A percentile compares a stretch with the other conserved stretches of the same genome.
phyloP scores from a whole-genome alignment of 768 basidiomycete genomes.

The Leccinum variicolor region DNA sequence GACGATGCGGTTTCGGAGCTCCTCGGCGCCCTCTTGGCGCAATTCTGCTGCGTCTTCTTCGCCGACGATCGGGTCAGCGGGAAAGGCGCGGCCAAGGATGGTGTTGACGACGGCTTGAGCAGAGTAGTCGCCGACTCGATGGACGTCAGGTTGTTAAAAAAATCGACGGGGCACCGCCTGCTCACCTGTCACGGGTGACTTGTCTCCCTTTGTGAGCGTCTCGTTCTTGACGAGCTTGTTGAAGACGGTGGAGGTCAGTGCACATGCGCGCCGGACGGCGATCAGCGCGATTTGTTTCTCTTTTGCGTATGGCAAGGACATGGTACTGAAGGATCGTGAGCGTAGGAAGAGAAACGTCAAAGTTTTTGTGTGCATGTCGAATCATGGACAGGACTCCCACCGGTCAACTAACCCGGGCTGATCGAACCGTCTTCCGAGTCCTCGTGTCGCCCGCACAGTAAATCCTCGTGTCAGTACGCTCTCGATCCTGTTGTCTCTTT shows the following conservation, averaged over 20 bases:
- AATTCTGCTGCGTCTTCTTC: conserved; percentile 81
- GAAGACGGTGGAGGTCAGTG: conserved; percentile 82
- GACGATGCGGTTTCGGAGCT: conserved; percentile 64
- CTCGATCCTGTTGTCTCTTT: too few species aligned
- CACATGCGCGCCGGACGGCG: conserved; percentile 58
- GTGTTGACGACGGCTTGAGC: conserved; percentile 90
- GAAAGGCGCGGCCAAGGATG: conserved; percentile 76
- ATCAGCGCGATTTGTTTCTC: conserved; percentile 83
- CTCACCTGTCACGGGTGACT: conserved; percentile 85
- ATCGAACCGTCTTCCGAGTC: too few species aligned
- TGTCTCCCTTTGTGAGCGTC: conserved; percentile 87
- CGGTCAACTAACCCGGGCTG: too few species aligned
- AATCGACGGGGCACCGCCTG: neutral
- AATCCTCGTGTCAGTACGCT: too few species aligned
- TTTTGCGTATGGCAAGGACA: conserved; percentile 52
- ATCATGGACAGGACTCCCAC: too few species aligned
- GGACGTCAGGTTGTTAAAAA: conserved; percentile 20
- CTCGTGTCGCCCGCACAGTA: too few species aligned
- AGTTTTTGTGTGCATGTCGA: too few species aligned
- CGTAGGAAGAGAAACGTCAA: neutral
- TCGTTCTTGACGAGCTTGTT: conserved; percentile 78
- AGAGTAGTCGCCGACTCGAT: conserved; percentile 84
- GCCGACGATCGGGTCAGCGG: conserved; percentile 84
- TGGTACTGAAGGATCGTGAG: conserved; percentile 23
- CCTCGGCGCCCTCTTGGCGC: conserved; percentile 39